Conservation (phyloP, 306 rosid genomes). For the Pueraria montana region DNA sequence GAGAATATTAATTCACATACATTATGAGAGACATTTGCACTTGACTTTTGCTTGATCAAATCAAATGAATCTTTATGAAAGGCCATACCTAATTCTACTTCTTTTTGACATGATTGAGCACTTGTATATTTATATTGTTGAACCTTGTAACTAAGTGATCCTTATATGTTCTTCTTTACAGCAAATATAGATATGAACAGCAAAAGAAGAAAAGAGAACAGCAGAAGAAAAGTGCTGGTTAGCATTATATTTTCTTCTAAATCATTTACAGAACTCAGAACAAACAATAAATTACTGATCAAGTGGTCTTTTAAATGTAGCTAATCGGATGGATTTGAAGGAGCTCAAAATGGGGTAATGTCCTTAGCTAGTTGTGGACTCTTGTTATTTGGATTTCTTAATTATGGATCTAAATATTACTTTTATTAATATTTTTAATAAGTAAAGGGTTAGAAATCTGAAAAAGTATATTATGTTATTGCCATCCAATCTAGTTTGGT, state of each 20-base stretch:
- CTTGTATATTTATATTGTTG: background rate
- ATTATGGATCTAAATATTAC: conserved; percentile 14
- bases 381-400: conserved; percentile 30
- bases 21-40: background rate
- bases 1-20: conserved; percentile 17
- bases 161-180: conserved; percentile 57
- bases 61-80: conserved; percentile 9
- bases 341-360: conserved; percentile 99
- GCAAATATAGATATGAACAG: conserved; percentile 90
- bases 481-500: background rate
- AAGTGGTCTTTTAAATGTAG: conserved; percentile 72
- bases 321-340: conserved; percentile 95
- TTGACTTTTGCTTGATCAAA: conserved; percentile 7
- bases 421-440: conserved; percentile 24
- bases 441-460: conserved; percentile 24
- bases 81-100: conserved; percentile 9
- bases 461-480: conserved; percentile 15
- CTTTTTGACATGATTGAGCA: conserved; percentile 10
- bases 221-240: conserved; percentile 99
- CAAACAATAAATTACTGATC: conserved; percentile 59
- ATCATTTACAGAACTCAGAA: conserved; percentile 45
- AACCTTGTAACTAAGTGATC: conserved; percentile 34
- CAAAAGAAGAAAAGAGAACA: conserved; percentile 96
- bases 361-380: conserved; percentile 45
- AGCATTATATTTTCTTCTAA: conserved; percentile 55